Base-by-base conservation (phyloP, 768 basidiomycete genomes). In the Lactarius evosmus region DNA sequence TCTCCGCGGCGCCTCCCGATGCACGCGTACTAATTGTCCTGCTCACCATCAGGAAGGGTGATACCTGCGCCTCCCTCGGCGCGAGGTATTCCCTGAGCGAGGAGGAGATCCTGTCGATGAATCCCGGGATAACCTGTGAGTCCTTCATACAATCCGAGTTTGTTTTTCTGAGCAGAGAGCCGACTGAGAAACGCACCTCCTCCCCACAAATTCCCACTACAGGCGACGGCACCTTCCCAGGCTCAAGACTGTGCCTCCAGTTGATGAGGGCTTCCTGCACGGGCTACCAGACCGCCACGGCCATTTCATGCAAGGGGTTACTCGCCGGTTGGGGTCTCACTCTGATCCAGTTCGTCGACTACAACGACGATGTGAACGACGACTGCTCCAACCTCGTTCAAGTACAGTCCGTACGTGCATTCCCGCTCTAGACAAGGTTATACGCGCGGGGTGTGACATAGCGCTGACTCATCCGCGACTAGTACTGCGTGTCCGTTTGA, bases 401-500 rank as follows among this genome's bases (percentile, higher is more conserved):
- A 3, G 63, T 58, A n/a, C 3, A 41, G 2, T 9, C 33, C 17
- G 66, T 67, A 33, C 27, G 66, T 67, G 29, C 30, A 22, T 25
- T 22, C 17, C 8, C 7, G 27, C 4, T 40, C 40, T 40, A 40
- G 40, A 40, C 40, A 19, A 19, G 19, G 7, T 56, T 7, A 33
- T 33, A 29, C 30, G 6, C 32, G 33, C n/a, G 4, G 11, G n/a
- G n/a, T n/a, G n/a, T 12, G 36, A 14, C 22, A 34, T 33, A 36
- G 19, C 19, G 41, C 41, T 38, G 41, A 58, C 51, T 5, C 5
- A 12, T 19, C 30, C 49, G 25, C 22, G n/a, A 54, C 30, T 51
- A 63, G 62, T 63, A 63, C 34, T 63, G 62, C 52, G 40, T 63
- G 33, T 44, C 62, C 16, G 22, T 25, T 1, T 62, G 61, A 29